Evolutionary conservation across 192 early-diverging fungal species (phyloP).

Genomic region (Podila epicladia): DNA sequence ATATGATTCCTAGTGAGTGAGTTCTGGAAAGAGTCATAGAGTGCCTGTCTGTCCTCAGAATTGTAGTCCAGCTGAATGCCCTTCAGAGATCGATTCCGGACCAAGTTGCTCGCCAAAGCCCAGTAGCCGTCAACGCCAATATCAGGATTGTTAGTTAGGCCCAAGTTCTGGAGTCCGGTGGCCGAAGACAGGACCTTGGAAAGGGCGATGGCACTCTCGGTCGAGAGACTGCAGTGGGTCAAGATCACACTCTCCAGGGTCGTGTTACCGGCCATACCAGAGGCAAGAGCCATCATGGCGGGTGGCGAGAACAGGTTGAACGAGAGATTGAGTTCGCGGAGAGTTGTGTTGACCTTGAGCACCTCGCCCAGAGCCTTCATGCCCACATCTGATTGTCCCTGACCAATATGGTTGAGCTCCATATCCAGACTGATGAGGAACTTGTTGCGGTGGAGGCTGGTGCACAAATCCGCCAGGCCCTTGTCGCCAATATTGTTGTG

Average conservation of each 20-base stretch:
- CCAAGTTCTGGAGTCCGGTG: constrained; percentile 52
- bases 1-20: constrained; percentile 56
- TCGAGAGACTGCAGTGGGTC: constrained; percentile 44
- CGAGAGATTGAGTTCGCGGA: constrained; percentile 52
- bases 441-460: constrained; percentile 39
- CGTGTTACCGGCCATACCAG: constrained; percentile 44
- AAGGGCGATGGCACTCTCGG: constrained; percentile 35
- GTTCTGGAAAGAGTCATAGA: constrained; percentile 53
- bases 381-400: constrained; percentile 24
- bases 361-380: constrained; percentile 34
- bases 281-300: constrained; percentile 19
- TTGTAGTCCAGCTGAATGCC: constrained; percentile 58
- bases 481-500: constrained; percentile 52
- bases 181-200: constrained; percentile 32
- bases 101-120: constrained; percentile 44
- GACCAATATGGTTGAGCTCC: constrained; percentile 53
- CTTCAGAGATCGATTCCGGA: constrained; percentile 52
- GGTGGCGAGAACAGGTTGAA: constrained; percentile 42
- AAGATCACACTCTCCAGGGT: constrained; percentile 53
- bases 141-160: constrained; percentile 45
- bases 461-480: constrained; percentile 37
- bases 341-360: constrained; percentile 26
- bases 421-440: constrained; percentile 39
- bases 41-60: constrained; percentile 52
- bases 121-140: constrained; percentile 56